phyloP scores from a whole-genome alignment of 805 yeast genomes.

The Starmerella bacillaris region DNA sequence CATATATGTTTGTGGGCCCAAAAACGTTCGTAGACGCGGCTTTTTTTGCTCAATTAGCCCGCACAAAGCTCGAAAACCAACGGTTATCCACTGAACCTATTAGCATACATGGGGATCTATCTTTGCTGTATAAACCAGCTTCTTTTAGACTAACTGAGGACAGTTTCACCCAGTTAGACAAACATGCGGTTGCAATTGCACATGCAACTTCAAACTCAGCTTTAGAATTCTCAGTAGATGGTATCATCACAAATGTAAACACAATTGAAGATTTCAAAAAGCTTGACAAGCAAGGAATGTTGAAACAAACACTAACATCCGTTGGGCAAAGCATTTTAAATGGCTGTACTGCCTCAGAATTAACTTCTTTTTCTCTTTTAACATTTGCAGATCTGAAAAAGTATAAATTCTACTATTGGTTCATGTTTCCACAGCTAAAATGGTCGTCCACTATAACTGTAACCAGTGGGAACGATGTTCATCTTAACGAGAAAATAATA shows the following conservation, averaged over 20 bases:
- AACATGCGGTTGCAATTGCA: too few species aligned
- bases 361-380: constrained; percentile 34
- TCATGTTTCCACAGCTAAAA: constrained; percentile 47
- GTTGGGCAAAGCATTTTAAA: background rate
- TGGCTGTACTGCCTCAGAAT: constrained; percentile 23
- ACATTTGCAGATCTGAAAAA: constrained; percentile 79
- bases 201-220: constrained; percentile 14
- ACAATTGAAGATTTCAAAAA: constrained; percentile 71
- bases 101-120: constrained; percentile 27
- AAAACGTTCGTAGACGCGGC: constrained; percentile 61
- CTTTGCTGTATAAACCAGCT: constrained; percentile 22
- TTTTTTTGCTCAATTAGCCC: constrained; percentile 61
- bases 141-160: constrained; percentile 19
- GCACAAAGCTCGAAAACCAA: constrained; percentile 52
- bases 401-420: constrained; percentile 80
- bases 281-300: constrained; percentile 41
- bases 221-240: constrained; percentile 20
- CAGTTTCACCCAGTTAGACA: constrained; percentile 23
- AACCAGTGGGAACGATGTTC: background rate
- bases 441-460: constrained; percentile 23
- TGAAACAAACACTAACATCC: constrained; percentile 27
- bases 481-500: background rate
- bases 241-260: constrained; percentile 44
- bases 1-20: background rate
- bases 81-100: constrained; percentile 39